These are phyloP conservation scores for Diutina siamensis DNA, from an alignment of 1,139 yeast species.

Conservation along the genomic window DNA sequence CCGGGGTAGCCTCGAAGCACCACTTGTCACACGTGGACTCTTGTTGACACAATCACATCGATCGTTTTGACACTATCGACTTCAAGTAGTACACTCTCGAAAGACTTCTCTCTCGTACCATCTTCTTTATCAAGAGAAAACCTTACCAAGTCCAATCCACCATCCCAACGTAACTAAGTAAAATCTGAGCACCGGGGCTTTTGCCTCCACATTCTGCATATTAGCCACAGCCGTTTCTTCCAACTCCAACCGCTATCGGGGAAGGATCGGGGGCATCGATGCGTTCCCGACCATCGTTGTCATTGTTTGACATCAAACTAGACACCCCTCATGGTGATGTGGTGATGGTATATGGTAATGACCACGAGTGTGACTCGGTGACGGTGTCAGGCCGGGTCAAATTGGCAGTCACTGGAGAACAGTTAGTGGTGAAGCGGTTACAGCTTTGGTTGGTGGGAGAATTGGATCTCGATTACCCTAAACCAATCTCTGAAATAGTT, in stretches of 20 bases:
- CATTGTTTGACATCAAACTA: conserved; percentile 1
- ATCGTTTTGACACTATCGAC: too few species aligned
- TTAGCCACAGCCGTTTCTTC: too few species aligned
- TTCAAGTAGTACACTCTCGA: too few species aligned
- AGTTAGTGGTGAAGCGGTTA: not conserved
- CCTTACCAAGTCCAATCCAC: too few species aligned
- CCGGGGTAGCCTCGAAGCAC: too few species aligned
- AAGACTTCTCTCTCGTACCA: too few species aligned
- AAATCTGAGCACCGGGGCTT: not conserved
- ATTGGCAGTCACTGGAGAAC: not conserved
- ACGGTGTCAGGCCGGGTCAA: not conserved
- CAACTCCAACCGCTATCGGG: too few species aligned
- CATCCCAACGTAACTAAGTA: too few species aligned
- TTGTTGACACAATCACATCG: too few species aligned
- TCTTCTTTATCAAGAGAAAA: too few species aligned
- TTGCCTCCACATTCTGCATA: not conserved
- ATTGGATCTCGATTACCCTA: not conserved
- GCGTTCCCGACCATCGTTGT: not conserved
- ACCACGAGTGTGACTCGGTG: conserved; percentile 3
- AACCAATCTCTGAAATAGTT: not conserved
- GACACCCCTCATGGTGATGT: not conserved
- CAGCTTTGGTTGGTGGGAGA: conserved; percentile 2
- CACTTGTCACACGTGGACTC: too few species aligned
- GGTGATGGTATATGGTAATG: not conserved
- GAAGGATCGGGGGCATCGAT: not conserved